Conservation (phyloP, 352 stramenopile species). For the Phytophthora podocarpi region DNA sequence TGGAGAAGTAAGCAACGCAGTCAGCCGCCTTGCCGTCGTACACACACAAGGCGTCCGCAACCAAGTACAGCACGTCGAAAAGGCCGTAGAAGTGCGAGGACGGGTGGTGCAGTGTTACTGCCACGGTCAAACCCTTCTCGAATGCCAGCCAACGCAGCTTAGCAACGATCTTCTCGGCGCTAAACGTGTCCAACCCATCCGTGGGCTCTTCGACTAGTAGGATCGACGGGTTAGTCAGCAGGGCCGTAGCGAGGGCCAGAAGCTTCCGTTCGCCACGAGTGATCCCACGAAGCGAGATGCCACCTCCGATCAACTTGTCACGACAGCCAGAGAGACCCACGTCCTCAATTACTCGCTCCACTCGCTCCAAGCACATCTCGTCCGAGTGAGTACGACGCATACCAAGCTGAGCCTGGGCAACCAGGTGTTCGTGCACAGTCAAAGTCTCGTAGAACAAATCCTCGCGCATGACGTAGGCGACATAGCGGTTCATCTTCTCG, state of each 20-base stretch:
- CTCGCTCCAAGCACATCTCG: slow-evolving; percentile 45
- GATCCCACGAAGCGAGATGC: slow-evolving; percentile 56
- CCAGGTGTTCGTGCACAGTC: slow-evolving; percentile 90
- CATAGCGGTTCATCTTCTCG: slow-evolving; percentile 34
- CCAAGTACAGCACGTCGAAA: slow-evolving; percentile 64
- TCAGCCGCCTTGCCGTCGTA: slow-evolving; percentile 63
- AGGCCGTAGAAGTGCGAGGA: slow-evolving; percentile 69
- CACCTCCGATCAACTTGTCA: slow-evolving; percentile 64
- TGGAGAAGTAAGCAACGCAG: slow-evolving; percentile 58
- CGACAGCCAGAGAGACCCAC: slow-evolving; percentile 52
- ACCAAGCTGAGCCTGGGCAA: slow-evolving; percentile 84
- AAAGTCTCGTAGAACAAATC: slow-evolving; percentile 89
- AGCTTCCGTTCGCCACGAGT: slow-evolving; percentile 83
- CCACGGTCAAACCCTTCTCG: slow-evolving; percentile 77
- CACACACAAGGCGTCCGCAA: slow-evolving; percentile 50
- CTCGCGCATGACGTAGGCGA: slow-evolving; percentile 84
- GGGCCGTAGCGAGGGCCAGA: slow-evolving; percentile 79
- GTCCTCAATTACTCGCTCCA: slow-evolving; percentile 66
- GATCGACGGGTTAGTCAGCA: slow-evolving; percentile 82
- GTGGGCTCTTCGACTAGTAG: slow-evolving; percentile 91
- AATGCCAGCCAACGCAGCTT: slow-evolving; percentile 75
- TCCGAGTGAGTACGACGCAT: slow-evolving; percentile 50
- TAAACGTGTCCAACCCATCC: slow-evolving; percentile 63
- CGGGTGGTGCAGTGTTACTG: slow-evolving; percentile 91
- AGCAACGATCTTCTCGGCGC: slow-evolving; percentile 59